These are phyloP conservation scores for Syncephalastrum contaminatum DNA, from an alignment of 371 early-diverging fungal genomes.

Conservation along the genomic window DNA sequence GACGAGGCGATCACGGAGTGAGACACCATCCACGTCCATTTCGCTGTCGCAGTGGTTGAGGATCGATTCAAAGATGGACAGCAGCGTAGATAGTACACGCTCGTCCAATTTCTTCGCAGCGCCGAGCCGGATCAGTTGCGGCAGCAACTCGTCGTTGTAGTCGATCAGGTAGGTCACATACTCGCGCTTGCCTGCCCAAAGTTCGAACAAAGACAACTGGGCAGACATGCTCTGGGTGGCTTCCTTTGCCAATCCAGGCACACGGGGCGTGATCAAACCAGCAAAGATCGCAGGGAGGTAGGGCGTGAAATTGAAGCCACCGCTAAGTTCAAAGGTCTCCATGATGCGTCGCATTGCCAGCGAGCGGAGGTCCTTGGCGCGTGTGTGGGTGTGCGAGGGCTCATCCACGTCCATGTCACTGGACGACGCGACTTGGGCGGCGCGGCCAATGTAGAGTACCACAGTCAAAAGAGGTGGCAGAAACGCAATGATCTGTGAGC, in stretches of 20 bases:
- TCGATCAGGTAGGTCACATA: constrained; percentile 69
- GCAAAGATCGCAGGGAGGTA: constrained; percentile 76
- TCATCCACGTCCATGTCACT: constrained; percentile 36
- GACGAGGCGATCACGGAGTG: constrained; percentile 54
- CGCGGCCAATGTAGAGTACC: constrained; percentile 66
- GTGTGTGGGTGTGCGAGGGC: not conserved
- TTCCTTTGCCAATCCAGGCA: constrained; percentile 73
- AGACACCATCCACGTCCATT: constrained; percentile 37
- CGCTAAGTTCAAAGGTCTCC: constrained; percentile 71
- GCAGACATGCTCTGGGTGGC: constrained; percentile 84
- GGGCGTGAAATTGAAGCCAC: constrained; percentile 69
- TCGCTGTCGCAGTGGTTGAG: constrained; percentile 54
- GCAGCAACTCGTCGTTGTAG: constrained; percentile 62
- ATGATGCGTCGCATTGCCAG: constrained; percentile 70
- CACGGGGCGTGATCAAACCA: constrained; percentile 65
- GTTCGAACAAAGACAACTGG: constrained; percentile 70
- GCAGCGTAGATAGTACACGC: constrained; percentile 64
- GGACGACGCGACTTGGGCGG: constrained; percentile 44
- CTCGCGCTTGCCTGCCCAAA: constrained; percentile 69
- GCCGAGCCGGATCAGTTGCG: constrained; percentile 67
- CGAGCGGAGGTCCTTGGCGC: no score
- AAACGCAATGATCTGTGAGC: constrained; percentile 66
- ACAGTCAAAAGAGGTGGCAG: constrained; percentile 68
- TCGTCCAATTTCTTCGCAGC: constrained; percentile 76
- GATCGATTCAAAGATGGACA: constrained; percentile 78